These are phyloP conservation scores for Salix dunnii DNA, from an alignment of 345 rosid species.

Conservation along the genomic window DNA sequence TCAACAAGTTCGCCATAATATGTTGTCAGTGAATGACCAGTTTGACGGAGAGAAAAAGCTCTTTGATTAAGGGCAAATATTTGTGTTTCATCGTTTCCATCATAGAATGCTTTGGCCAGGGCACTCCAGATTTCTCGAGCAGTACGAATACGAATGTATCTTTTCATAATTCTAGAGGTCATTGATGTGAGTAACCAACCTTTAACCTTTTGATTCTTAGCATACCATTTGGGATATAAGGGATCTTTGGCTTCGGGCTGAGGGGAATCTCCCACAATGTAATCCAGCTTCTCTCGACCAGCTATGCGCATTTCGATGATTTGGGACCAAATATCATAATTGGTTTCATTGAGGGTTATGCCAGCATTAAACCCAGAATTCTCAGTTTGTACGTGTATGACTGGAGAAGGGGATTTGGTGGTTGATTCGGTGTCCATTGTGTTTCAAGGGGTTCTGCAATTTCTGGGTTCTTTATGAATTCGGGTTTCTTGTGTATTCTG, in stretches of 20 bases:
- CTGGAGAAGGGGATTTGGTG: not conserved
- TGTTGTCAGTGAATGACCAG: not conserved
- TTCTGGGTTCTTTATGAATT: too few species aligned
- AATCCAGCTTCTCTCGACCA: not conserved
- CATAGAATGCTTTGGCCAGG: slow-evolving; percentile 6
- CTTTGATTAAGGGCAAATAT: not conserved
- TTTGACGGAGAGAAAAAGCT: not conserved
- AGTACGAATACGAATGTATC: not conserved
- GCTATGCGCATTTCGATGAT: not conserved
- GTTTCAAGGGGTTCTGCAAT: too few species aligned
- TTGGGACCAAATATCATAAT: not conserved
- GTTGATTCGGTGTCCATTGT: too few species aligned
- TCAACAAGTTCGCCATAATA: slow-evolving; percentile 13
- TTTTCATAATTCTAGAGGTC: not conserved
- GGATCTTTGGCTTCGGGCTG: not conserved
- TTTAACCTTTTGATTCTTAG: slow-evolving; percentile 3
- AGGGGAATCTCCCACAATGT: not conserved
- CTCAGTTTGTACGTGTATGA: slow-evolving; percentile 11
- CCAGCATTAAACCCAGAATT: not conserved
- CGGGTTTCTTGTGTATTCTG: too few species aligned
- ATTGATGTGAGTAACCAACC: not conserved
- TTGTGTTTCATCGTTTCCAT: slow-evolving; percentile 3
- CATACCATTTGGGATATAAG: not conserved
- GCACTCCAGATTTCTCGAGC: not conserved
- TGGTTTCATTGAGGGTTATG: not conserved